Evolutionary conservation across 495 filamentous ascomycete species (phyloP), one percentile per base, ranked within the genome.

Genomic region (Trichoderma erinaceum): DNA sequence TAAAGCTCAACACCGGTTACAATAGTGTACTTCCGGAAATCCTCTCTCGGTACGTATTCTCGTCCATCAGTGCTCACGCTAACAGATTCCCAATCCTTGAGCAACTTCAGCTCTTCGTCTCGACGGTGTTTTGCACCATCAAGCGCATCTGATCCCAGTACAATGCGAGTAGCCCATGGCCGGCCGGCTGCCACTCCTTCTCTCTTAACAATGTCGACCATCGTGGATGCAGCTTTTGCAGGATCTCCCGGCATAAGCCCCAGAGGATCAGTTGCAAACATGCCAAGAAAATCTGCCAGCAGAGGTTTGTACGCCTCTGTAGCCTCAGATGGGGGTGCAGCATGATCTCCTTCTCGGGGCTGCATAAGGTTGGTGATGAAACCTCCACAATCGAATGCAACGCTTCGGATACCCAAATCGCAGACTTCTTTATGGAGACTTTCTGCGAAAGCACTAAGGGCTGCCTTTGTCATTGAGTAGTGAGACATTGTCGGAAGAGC

Each of bases 401-500:
- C 71, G 23, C 67, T 67, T 6, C 58, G 38, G 23, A 75, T 70
- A 4, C 70, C 71, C 7, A 75, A 43, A 15, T 70, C 69, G 1
- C 41, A n/a, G 8, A 73, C 13, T 25, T 75, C 74, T 32, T 71
- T 71, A 63, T 68, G 64, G 41, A 75, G 67, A 2, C 65, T 16
- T 70, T 75, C 74, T 18, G 76, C 68, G 71, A 81, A 85, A 3
- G 73, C 70, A 52, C 79, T 79, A 46, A 85, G 70, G 2, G 81
- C 83, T 0, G 81, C 78, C 68, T 85, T 85, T 10, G 73, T 75
- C 3, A 78, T 71, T n/a, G 74, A 77, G 66, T 85, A 85, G 61
- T 79, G 68, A 0, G 77, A 73, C 69, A 73, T 70, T n/a, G 71
- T 70, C 0, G 71, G 70, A 1, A 77, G 78, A 0, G 83, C 80